These are phyloP conservation scores for Lyophyllum shimeji DNA, from an alignment of 768 basidiomycete species.

Conservation along the genomic window DNA sequence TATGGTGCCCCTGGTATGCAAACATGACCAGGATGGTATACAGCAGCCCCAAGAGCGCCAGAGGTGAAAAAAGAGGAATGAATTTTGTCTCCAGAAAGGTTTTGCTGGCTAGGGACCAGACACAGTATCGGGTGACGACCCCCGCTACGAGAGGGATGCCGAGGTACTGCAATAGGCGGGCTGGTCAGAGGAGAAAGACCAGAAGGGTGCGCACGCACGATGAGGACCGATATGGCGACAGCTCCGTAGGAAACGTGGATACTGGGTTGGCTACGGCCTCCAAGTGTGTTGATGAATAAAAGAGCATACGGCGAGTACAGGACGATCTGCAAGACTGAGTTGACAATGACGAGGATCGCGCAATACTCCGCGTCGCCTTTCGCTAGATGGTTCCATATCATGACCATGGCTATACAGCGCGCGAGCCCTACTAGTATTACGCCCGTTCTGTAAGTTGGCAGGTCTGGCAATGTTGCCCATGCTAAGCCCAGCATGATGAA, in stretches of 20 bases:
- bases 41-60: slow-evolving; percentile 73
- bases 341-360: slow-evolving; percentile 78
- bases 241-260: slow-evolving; percentile 55
- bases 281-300: slow-evolving; percentile 72
- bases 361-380: slow-evolving; percentile 70
- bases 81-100: slow-evolving; percentile 56
- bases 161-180: slow-evolving; percentile 53
- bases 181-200: not conserved
- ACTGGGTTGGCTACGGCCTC: slow-evolving; percentile 35
- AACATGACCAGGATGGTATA: slow-evolving; percentile 82
- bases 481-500: slow-evolving; percentile 83
- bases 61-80: slow-evolving; percentile 65
- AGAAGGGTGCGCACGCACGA: slow-evolving; percentile 44
- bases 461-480: slow-evolving; percentile 83
- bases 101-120: slow-evolving; percentile 46
- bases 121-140: slow-evolving; percentile 59
- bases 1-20: slow-evolving; percentile 66
- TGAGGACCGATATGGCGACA: slow-evolving; percentile 67
- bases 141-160: slow-evolving; percentile 80
- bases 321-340: slow-evolving; percentile 76
- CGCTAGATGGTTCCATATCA: slow-evolving; percentile 81
- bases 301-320: slow-evolving; percentile 75
- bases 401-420: slow-evolving; percentile 72
- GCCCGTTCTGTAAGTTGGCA: slow-evolving; percentile 71
- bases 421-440: slow-evolving; percentile 84